Evolutionary conservation across 1,284 basidiomycete genomes (phyloP), one percentile per base, ranked within the genome.

Genomic region (Cystodermella granulosa): DNA sequence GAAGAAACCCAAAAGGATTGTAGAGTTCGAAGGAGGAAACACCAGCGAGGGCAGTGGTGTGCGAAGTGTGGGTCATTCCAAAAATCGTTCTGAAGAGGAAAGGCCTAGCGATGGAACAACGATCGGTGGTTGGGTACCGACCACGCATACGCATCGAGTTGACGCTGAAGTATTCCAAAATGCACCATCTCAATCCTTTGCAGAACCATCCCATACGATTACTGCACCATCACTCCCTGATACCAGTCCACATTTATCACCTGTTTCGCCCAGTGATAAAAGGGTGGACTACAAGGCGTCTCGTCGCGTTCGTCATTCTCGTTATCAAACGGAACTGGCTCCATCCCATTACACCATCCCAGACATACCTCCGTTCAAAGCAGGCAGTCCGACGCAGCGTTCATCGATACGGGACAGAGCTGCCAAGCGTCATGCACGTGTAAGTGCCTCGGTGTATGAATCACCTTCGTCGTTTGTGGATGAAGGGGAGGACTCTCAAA

Each of bases 1-100:
- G 52, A 83, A 77, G 68, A 82, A 77, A 59, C 61, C 63, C 49
- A 85, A 82, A 60, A 78, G 85, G 15, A 83, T 88, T 45, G 85
- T 88, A 8, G 78, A 86, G 50, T 65, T 88, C 46, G 75, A 83
- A 52, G 75, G 69, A 24, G 66, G 67, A 42, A 58, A 56, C 17
- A 72, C n/a, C n/a, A n/a, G n/a, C n/a, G n/a, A n/a, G n/a, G n/a
- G n/a, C n/a, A n/a, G n/a, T n/a, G n/a, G n/a, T n/a, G n/a, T n/a
- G n/a, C n/a, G n/a, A n/a, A 57, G 55, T 21, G 43, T 50, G 5
- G 52, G 55, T 8, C 70, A 70, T 46, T 59, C 59, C 16, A 60
- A 65, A 44, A 55, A 57, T 8, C 56, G 54, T n/a, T 70, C 73
- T 2, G 62, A 66, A 26, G 61, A 55, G 15, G 62, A 59, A 18